Percentiles rank a stretch among this genome's conserved stretches.
phyloP scores from a whole-genome alignment of 345 rosid species.

The Boechera divaricarpa region DNA sequence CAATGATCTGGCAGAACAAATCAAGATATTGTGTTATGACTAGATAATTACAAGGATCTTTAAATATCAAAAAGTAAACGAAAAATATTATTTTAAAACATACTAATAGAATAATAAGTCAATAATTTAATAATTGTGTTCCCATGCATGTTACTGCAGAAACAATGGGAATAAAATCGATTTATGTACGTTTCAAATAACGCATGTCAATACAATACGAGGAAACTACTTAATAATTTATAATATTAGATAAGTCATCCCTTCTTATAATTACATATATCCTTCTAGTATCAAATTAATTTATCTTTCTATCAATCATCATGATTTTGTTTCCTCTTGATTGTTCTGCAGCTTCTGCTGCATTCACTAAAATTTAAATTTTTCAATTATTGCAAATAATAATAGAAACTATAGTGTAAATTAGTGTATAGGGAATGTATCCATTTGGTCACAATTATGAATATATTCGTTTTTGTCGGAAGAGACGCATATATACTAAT shows the following conservation, averaged over 20 bases:
- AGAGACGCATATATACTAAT: neutral
- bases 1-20: slow-evolving; percentile 35
- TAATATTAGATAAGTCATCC: slow-evolving; percentile 4
- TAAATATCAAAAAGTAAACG: slow-evolving; percentile 11
- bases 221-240: slow-evolving; percentile 13
- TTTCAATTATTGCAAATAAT: slow-evolving; percentile 18
- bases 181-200: slow-evolving; percentile 22
- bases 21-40: slow-evolving; percentile 35
- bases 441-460: slow-evolving; percentile 4
- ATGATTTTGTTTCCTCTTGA: slow-evolving; percentile 1
- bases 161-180: slow-evolving; percentile 18
- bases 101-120: neutral
- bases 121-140: slow-evolving; percentile 34
- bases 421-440: neutral
- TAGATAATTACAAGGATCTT: slow-evolving; percentile 21
- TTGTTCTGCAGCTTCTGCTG: neutral
- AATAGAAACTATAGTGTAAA: neutral
- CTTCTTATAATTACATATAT: slow-evolving; percentile 11
- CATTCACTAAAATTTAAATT: neutral
- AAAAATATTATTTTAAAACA: neutral
- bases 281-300: slow-evolving; percentile 11
- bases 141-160: slow-evolving; percentile 42
- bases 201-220: slow-evolving; percentile 30
- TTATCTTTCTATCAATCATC: slow-evolving; percentile 10
- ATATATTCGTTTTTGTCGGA: neutral